Evolutionary conservation across 495 filamentous ascomycete species (phyloP).

Genomic region (Xeromyces bisporus): DNA sequence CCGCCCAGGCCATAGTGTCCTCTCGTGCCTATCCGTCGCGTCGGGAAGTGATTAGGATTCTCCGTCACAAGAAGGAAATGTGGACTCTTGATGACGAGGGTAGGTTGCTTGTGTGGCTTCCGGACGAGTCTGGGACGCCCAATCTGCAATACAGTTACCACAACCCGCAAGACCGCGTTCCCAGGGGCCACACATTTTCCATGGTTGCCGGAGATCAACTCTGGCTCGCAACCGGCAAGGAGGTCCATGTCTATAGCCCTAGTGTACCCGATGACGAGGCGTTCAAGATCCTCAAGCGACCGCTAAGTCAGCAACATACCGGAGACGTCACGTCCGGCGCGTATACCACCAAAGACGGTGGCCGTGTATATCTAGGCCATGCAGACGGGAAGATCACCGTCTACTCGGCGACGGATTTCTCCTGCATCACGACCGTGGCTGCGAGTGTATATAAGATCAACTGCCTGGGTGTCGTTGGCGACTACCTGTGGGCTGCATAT

Average conservation of each 20-base stretch:
- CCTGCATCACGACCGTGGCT: conserved; percentile 59
- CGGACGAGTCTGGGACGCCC: conserved; percentile 58
- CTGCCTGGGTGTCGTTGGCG: conserved; percentile 64
- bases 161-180: conserved; percentile 52
- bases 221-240: conserved; percentile 81
- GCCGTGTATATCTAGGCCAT: conserved; percentile 80
- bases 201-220: conserved; percentile 62
- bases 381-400: conserved; percentile 86
- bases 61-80: conserved; percentile 71
- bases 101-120: conserved; percentile 71
- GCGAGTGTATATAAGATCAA: conserved; percentile 94
- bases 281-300: conserved; percentile 54
- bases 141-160: conserved; percentile 45
- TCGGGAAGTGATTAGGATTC: conserved; percentile 71
- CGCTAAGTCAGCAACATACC: conserved; percentile 45
- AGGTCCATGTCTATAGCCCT: conserved; percentile 70
- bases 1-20: conserved; percentile 44
- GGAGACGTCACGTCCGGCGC: conserved; percentile 85
- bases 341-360: conserved; percentile 52
- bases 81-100: conserved; percentile 92
- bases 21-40: conserved; percentile 60
- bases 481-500: conserved; percentile 83
- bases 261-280: conserved; percentile 44
- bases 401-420: conserved; percentile 59
- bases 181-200: conserved; percentile 73